A percentile compares a stretch with the other conserved stretches of the same genome.
Conservation (phyloP, 352 stramenopile species). For the Globisporangium heterothallicum region DNA sequence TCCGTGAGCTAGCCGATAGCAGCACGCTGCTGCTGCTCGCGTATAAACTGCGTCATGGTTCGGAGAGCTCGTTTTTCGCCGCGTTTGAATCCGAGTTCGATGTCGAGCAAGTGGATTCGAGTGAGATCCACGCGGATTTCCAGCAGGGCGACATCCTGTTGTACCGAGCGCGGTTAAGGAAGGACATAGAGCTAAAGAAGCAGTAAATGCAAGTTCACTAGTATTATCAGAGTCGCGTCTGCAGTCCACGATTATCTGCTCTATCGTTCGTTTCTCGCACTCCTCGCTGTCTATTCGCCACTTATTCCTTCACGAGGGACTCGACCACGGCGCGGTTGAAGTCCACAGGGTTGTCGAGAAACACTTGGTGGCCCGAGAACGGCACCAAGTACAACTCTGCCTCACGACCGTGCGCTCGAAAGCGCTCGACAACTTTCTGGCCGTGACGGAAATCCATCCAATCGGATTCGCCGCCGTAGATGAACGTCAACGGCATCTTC, state of each 20-base stretch:
- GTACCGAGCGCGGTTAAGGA: conserved; percentile 37
- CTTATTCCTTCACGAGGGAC: conserved; percentile 10
- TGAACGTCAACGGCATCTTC: conserved; percentile 78
- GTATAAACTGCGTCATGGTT: conserved; percentile 72
- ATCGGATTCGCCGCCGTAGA: conserved; percentile 74
- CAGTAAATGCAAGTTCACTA: neutral
- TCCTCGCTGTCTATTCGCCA: neutral
- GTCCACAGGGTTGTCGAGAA: conserved; percentile 69
- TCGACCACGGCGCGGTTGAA: conserved; percentile 68
- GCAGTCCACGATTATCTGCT: too few relatives aligned
- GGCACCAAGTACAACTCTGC: conserved; percentile 59
- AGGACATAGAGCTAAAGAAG: neutral
- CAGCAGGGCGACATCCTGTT: conserved; percentile 59
- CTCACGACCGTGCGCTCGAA: conserved; percentile 24
- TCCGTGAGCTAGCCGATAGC: conserved; percentile 31
- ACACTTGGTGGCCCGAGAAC: conserved; percentile 73
- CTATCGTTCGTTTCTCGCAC: neutral
- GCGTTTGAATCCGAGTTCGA: conserved; percentile 44
- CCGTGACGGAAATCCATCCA: conserved; percentile 85
- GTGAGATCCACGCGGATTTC: conserved; percentile 63
- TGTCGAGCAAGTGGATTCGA: conserved; percentile 28
- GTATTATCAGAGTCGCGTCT: too few relatives aligned
- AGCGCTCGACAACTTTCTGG: conserved; percentile 49
- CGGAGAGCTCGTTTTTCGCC: conserved; percentile 62
- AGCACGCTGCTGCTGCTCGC: conserved; percentile 57